Evolutionary conservation across 2,329 filamentous ascomycete genomes (phyloP), one percentile per base, ranked within the genome.

Genomic region (Penicillium italicum): DNA sequence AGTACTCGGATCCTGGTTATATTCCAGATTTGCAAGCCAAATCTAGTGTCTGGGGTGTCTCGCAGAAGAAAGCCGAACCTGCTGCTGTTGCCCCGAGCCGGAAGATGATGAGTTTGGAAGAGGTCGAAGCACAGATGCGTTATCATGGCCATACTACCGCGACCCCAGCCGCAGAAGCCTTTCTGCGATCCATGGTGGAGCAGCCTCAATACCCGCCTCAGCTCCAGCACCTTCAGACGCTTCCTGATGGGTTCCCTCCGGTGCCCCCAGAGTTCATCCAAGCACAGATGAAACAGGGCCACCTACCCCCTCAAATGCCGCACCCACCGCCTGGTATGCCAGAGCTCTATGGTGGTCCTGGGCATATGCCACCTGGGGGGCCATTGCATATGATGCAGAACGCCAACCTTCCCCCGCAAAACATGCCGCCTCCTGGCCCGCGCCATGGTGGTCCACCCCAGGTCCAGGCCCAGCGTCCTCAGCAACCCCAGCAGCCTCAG

Each of bases 31-130:
- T 99, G 55, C 88, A 96, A 73, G 91, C 95, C 50, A 93, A 97
- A 74, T 90, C 91, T 41, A 92, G 89, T 54, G 88, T 97, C 55
- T 99, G 94, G 94, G 91, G 91, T 4, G 85, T 89, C 34, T 85
- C 66, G 63, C 77, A 62, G 65, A 74, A 63, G 67, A 77, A 72
- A 59, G 55, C 68, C 12, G 64, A 71, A 20, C 63, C 66, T 3
- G 52, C 58, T 24, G 62, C 60, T 36, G 28, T 30, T 64, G 44
- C 65, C 69, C n/a, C 72, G 77, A 44, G 66, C 81, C 40, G 85
- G 67, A 97, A 92, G 78, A 87, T 97, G 76, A 87, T 99, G 88
- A 97, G 91, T 67, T 74, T 99, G 68, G 94, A 97, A 72, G 94
- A 99, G 77, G 92, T 99, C 20, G 94, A 99, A 76, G 93, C 93